A percentile compares a stretch with the other conserved stretches of the same genome.
phyloP scores from a whole-genome alignment of 2,329 filamentous ascomycete genomes.

The Chrysosporium keratinophilum region DNA sequence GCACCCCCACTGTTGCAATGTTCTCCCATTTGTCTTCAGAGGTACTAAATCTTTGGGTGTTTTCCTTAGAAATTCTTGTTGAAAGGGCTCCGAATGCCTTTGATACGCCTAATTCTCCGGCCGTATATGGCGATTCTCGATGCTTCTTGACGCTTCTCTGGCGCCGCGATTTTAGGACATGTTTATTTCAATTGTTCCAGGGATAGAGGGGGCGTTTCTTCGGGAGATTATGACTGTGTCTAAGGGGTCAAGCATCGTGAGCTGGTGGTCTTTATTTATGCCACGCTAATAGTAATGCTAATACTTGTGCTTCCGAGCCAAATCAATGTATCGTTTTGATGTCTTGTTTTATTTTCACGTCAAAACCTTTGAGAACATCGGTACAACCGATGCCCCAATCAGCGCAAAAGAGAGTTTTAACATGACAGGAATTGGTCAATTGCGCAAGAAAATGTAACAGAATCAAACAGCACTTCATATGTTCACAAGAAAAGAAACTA shows the following conservation, averaged over 20 bases:
- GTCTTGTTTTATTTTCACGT: not conserved
- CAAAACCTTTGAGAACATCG: not conserved
- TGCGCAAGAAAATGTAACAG: not conserved
- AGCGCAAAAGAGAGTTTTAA: not conserved
- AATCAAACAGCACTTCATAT: conserved; percentile 8
- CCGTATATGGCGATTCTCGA: not conserved
- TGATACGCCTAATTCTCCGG: too few relatives aligned
- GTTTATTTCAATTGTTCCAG: not conserved
- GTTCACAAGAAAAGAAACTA: conserved; percentile 8
- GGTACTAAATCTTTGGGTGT: too few relatives aligned
- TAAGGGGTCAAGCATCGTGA: not conserved
- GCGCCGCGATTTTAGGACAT: not conserved
- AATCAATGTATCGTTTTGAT: not conserved
- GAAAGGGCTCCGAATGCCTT: too few relatives aligned
- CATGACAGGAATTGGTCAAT: not conserved
- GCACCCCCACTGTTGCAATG: too few relatives aligned
- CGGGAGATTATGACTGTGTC: not conserved
- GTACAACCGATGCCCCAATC: not conserved
- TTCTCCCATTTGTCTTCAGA: too few relatives aligned
- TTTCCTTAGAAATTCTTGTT: too few relatives aligned
- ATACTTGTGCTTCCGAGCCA: not conserved
- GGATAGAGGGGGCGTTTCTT: not conserved
- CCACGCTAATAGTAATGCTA: not conserved
- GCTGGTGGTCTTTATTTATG: not conserved
- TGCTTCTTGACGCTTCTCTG: not conserved